Conservation (phyloP, 108 stramenopile genomes). For the Bacterosira constricta region DNA sequence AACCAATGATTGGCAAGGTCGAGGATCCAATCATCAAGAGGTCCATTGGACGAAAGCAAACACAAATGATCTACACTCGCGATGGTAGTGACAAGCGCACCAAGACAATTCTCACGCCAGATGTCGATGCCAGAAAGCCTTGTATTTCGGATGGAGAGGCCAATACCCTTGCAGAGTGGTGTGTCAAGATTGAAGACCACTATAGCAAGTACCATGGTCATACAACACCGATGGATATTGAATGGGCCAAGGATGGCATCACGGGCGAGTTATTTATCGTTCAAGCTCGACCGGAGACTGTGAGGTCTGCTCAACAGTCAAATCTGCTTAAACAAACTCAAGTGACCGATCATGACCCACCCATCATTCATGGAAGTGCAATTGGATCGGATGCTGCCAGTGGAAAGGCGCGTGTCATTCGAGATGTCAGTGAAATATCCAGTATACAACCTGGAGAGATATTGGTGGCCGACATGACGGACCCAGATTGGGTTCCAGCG, state of each 20-base stretch:
- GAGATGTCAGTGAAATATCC: conserved; percentile 36
- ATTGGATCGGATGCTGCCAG: conserved; percentile 50
- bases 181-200: conserved; percentile 49
- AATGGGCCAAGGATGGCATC: conserved; percentile 54
- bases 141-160: conserved; percentile 42
- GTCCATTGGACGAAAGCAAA: conserved; percentile 35
- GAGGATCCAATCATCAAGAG: conserved; percentile 47
- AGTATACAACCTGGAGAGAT: conserved; percentile 36
- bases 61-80: conserved; percentile 31
- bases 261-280: conserved; percentile 55
- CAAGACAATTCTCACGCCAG: conserved; percentile 30
- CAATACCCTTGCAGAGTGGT: conserved; percentile 36
- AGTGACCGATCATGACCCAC: conserved; percentile 24
- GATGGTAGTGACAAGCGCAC: conserved; percentile 37
- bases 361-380: conserved; percentile 36
- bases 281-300: conserved; percentile 53
- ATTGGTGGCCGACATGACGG: conserved; percentile 45
- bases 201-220: conserved; percentile 36
- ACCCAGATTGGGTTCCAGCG: conserved; percentile 56
- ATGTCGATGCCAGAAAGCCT: conserved; percentile 26
- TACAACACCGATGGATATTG: conserved; percentile 56
- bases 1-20: conserved; percentile 48
- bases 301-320: conserved; percentile 27
- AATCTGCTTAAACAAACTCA: conserved; percentile 41
- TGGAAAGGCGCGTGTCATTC: conserved; percentile 32